Conservation (phyloP, 345 rosid species). For the Brassica rapa region DNA sequence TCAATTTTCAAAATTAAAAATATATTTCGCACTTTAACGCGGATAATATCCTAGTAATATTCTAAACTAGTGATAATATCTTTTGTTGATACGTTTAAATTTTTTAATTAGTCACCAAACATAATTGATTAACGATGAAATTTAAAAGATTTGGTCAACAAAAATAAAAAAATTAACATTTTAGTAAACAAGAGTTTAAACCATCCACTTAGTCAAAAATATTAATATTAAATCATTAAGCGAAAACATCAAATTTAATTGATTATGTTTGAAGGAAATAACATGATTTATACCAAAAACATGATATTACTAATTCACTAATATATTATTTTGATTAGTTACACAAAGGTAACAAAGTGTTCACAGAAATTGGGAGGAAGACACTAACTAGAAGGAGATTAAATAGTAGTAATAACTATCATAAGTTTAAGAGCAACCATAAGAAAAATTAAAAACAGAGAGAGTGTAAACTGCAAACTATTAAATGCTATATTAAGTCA, state of each 20-base stretch:
- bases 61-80: neutral
- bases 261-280: neutral
- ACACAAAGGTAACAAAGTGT: neutral
- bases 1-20: no score
- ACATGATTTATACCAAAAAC: neutral
- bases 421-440: neutral
- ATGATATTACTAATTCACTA: neutral
- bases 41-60: no score
- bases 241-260: neutral
- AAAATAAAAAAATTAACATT: neutral
- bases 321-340: neutral
- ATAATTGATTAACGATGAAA: neutral
- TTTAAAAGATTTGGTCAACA: neutral
- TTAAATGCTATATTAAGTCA: neutral
- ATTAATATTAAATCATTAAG: neutral
- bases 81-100: neutral
- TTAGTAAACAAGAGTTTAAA: neutral
- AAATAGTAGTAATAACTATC: neutral
- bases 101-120: neutral
- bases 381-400: neutral
- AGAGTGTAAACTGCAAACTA: slow-evolving; percentile 25
- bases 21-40: no score
- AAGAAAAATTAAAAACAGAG: neutral
- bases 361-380: neutral
- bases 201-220: neutral